A percentile compares a stretch with the other conserved stretches of the same genome.
phyloP scores from a whole-genome alignment of 495 filamentous ascomycete species.

The Penicilliopsis zonata region DNA sequence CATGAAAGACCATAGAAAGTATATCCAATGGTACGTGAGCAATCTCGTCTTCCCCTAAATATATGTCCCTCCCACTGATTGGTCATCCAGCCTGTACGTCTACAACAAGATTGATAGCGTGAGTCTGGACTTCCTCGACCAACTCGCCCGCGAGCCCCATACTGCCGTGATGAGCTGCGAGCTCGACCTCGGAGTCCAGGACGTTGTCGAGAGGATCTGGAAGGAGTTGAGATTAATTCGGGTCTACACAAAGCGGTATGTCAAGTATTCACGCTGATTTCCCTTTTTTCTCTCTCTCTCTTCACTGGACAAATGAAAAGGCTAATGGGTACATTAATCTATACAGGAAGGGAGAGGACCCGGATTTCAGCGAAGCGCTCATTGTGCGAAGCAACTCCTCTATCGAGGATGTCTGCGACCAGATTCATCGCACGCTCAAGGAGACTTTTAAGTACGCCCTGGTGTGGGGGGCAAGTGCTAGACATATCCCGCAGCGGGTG shows the following conservation, averaged over 20 bases:
- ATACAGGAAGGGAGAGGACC: conserved; percentile 69
- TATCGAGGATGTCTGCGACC: conserved; percentile 96
- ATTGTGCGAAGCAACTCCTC: conserved; percentile 80
- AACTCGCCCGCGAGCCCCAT: conserved; percentile 81
- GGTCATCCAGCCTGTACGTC: conserved; percentile 71
- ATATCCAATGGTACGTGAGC: conserved; percentile 65
- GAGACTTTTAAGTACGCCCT: conserved; percentile 98
- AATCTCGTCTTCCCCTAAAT: neutral
- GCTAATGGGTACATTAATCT: too few species aligned
- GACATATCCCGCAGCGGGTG: conserved; percentile 89
- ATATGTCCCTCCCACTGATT: conserved; percentile 1
- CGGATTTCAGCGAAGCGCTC: conserved; percentile 83
- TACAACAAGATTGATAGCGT: conserved; percentile 99
- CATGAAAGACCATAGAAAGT: conserved; percentile 97
- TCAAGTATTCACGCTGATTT: conserved; percentile 1
- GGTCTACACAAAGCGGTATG: conserved; percentile 86
- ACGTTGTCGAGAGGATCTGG: conserved; percentile 94
- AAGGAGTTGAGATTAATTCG: conserved; percentile 83
- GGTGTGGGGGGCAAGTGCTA: conserved; percentile 93
- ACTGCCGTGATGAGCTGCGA: conserved; percentile 98
- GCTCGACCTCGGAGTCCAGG: conserved; percentile 89
- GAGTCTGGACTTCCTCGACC: conserved; percentile 84
- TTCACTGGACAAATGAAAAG: too few species aligned
- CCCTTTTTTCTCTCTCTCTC: neutral
- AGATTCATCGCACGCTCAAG: conserved; percentile 87